These are phyloP conservation scores for Apium graveolens DNA, from an alignment of 129 eudicot species.

Conservation along the genomic window DNA sequence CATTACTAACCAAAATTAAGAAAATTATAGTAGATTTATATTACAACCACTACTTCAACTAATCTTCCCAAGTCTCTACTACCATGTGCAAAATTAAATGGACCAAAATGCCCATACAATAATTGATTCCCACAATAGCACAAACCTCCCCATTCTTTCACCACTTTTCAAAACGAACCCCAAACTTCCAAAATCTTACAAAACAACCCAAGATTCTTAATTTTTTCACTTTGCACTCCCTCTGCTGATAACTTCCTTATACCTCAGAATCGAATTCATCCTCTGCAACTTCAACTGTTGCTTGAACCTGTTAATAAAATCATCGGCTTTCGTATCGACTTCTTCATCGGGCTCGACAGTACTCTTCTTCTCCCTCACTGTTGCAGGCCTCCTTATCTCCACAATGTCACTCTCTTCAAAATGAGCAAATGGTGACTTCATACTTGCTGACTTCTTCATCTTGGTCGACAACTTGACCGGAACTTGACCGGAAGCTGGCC, in stretches of 20 bases:
- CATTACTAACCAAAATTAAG: background rate
- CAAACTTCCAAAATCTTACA: slow-evolving; percentile 10
- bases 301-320: slow-evolving; percentile 75
- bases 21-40: background rate
- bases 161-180: slow-evolving; percentile 15
- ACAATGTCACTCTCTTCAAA: slow-evolving; percentile 53
- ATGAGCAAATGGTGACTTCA: slow-evolving; percentile 61
- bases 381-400: slow-evolving; percentile 71
- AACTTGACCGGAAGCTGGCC: slow-evolving; percentile 60
- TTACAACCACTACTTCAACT: background rate
- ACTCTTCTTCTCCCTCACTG: slow-evolving; percentile 49
- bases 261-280: slow-evolving; percentile 70
- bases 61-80: background rate
- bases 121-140: background rate
- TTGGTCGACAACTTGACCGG: slow-evolving; percentile 49
- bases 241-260: slow-evolving; percentile 69
- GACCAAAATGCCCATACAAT: slow-evolving; percentile 5
- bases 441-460: slow-evolving; percentile 77
- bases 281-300: slow-evolving; percentile 84
- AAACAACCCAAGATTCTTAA: slow-evolving; percentile 12
- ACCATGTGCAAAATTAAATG: background rate
- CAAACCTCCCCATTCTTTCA: background rate
- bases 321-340: slow-evolving; percentile 88
- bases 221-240: slow-evolving; percentile 29
- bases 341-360: slow-evolving; percentile 45